Conservation (phyloP, 2,329 filamentous ascomycete species). For the Fusarium globosum region DNA sequence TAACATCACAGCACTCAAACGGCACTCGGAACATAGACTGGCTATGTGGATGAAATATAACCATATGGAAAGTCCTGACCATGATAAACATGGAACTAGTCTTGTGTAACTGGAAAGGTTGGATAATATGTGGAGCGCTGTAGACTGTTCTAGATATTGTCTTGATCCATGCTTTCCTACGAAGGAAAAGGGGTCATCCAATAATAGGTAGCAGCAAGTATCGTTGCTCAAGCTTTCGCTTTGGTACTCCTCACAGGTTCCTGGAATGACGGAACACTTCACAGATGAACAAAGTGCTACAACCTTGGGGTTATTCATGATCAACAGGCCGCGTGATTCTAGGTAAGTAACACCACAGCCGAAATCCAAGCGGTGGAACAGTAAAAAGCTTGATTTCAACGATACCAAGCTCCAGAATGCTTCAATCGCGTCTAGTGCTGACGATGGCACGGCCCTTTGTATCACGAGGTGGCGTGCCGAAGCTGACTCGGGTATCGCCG, state of each 20-base stretch:
- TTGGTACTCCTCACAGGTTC: background rate
- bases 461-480: background rate
- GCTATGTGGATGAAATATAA: no score
- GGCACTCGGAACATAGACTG: background rate
- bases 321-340: rapidly evolving
- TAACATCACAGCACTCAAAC: background rate
- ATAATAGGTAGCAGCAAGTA: rapidly evolving
- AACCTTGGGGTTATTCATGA: rapidly evolving
- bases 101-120: no score
- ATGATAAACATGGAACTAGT: no score
- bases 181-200: background rate
- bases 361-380: background rate
- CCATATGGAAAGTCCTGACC: no score
- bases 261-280: rapidly evolving
- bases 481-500: background rate
- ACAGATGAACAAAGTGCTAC: rapidly evolving
- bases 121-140: no score
- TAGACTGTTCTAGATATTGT: background rate
- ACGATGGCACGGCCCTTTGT: background rate
- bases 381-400: rapidly evolving
- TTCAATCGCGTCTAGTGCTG: background rate
- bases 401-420: rapidly evolving
- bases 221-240: background rate
- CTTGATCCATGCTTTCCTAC: no score
- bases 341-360: background rate